Evolutionary conservation across 2,329 filamentous ascomycete genomes (phyloP), one percentile per base, ranked within the genome.

Genomic region (Cercospora sojina): DNA sequence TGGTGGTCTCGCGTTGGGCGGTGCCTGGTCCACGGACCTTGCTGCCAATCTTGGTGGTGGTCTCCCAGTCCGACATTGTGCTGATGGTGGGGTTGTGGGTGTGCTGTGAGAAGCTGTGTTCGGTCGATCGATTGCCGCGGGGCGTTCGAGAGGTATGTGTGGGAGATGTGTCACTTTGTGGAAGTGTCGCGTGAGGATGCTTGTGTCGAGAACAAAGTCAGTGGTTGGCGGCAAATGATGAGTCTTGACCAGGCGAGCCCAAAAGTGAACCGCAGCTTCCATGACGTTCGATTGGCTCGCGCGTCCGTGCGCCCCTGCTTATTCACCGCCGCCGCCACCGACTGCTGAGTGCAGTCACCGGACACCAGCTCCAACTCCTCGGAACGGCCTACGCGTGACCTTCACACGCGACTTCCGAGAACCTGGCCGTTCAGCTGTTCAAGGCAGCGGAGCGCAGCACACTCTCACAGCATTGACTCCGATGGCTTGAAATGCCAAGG

Each of bases 11-110:
- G 74, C 92, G 91, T 73, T 87, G 83, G 56, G 80, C 80, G 66
- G 81, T 85, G 74, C 89, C 90, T 72, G 88, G 86, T 71, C 87
- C 86, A 76, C 88, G 88, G 77, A 86, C 87, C 82, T 91, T 94
- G 87, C 88, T 92, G 77, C 95, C 95, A 78, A 99, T 98, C 86
- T 95, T 96, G 82, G 93, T 96, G 74, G 91, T 88, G 73, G 83
- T 81, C 75, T 97, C 91, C 93, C 94, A 98, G 77, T 96, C 72
- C 35, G 65, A 84, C 86, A 74, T 77, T 59, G 65, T 71, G 69
- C 56, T 58, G 65, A 67, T 62, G 38, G 38, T 56, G 60, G 49
- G 64, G 35, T 56, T 49, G 59, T 53, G 62, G 12, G 51, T 56
- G 51, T 29, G 16, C 9, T n/a, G 51, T 13, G 5, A n/a, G 25